Evolutionary conservation across 768 basidiomycete species (phyloP), one percentile per base, ranked within the genome.

Genomic region (Lenzites betulinus): DNA sequence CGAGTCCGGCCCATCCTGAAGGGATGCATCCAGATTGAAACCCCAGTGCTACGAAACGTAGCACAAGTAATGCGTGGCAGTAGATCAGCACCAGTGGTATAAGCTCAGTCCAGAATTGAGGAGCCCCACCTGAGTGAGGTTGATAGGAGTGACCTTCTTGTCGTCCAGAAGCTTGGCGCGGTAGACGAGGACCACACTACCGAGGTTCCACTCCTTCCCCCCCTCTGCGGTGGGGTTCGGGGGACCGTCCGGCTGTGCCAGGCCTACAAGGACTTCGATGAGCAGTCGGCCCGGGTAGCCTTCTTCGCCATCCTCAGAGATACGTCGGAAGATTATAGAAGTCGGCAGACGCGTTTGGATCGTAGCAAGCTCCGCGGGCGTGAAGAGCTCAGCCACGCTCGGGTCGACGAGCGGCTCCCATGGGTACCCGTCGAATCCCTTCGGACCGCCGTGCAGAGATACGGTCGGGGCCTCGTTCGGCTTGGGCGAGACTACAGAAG

Each of bases 31-130:
- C 12, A 91, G 81, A 67, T 92, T 91, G 77, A 90, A 91, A 28
- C 89, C 90, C 88, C 89, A 91, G 70, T 91, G 89, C 88, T 91
- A n/a, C n/a, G n/a, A n/a, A n/a, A n/a, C n/a, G n/a, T n/a, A n/a
- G n/a, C n/a, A n/a, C n/a, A n/a, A n/a, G n/a, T n/a, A n/a, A n/a
- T n/a, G n/a, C n/a, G n/a, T n/a, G n/a, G n/a, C n/a, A n/a, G n/a
- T n/a, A 25, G 43, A 54, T 6, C 44, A 7, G 22, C 9, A 13
- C 56, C 51, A 49, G 47, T 4, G 16, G 6, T n/a, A 30, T 33
- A 30, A n/a, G 28, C 28, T 28, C 47, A 13, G 28, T 15, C 28
- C 20, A 5, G 8, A 30, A 12, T 18, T 38, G 44, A 39, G 39
- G 48, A 50, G 12, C 15, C 79, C 38, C 65, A 88, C 88, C 81